Base-by-base conservation (phyloP, 441 rosid species). In the Pelargonium fulgidum region DNA sequence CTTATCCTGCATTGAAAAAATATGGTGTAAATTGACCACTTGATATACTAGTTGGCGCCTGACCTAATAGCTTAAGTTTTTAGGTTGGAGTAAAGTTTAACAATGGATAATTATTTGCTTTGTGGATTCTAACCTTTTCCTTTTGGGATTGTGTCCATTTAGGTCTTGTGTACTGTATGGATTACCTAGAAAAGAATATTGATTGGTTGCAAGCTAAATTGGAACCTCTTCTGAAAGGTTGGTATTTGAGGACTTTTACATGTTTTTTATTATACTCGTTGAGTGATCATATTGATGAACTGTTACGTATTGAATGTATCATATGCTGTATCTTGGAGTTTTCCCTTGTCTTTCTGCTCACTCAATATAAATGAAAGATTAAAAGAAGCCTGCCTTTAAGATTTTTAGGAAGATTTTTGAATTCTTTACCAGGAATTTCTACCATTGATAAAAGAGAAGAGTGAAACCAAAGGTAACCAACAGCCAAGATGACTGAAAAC, bases 151-250 rank as follows among this genome's bases (percentile, higher is more conserved):
- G 13, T 65, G 68, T 62, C 70, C 33, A 36, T 64, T 62, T 68
- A 91, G 99, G 97, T 70, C 96, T 91, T 61, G 72, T 91, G 3
- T 92, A 91, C 78, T 91, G 97, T 79, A 93, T 88, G 96, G 93
- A 91, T 67, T 89, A 87, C 75, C 77, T 91, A 64, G 96, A 91
- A 85, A 82, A 89, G 85, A 91, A 89, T 79, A 83, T 93, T 36
- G 97, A 91, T 73, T 91, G 99, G 99, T 80, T 93, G 73, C 80
- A 89, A 79, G 79, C 88, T 11, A 91, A 84, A 70, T 73, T 89
- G 80, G 77, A 84, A 79, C 93, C 97, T 79, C 88, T 93, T 66
- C n/a, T 89, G 24, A 89, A 93, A 77, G 93, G 97, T 88, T 68
- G 5, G 86, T 73, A 58, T 58, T 56, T 63, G 54, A 33, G 33